Base-by-base conservation (phyloP, 2,329 filamentous ascomycete genomes). In the Fusarium stilboides region DNA sequence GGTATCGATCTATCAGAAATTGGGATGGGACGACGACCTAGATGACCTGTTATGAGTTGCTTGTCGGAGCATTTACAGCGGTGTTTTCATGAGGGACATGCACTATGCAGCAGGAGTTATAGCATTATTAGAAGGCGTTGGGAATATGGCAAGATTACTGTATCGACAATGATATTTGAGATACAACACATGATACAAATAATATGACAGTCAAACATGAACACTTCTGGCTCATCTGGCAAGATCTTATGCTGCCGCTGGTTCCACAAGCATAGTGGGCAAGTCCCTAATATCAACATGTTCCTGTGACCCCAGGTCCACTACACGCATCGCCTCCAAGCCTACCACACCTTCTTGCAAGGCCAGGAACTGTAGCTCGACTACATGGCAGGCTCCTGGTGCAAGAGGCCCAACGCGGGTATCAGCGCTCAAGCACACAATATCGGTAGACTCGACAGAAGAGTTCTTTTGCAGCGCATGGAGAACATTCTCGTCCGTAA, bases 381-480 rank as follows among this genome's bases (percentile, higher is more conserved):
- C 89, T 37, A 91, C 90, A 72, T 94, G 92, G 74, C 92, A 94
- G 10, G 91, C 89, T 3, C 88, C 88, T 1, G 92, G 88, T 26
- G 89, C 87, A 37, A 96, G 80, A 33, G 92, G 91, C 1, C 92
- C 92, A 31, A 94, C 87, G 33, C 91, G 85, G 24, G 91, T 87
- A 77, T 94, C 92, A 6, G 92, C 90, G 60, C 89, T 94, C 50
- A 94, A 81, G 73, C 91, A 94, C n/a, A 94, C 83, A 33, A 94
- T 80, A 69, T 94, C 91, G 4, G 89, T 86, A 12, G 85, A 81
- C 60, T 92, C 91, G 26, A 89, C 81, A 26, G 86, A 81, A 19
- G 89, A 88, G 75, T 85, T 89, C 75, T 87, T 88, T 76, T 93
- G 91, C 82, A 91, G 88, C 19, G 89, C 90, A 75, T 93, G 89